A percentile compares a stretch with the other conserved stretches of the same genome.
Evolutionary conservation across 192 early-diverging fungal genomes (phyloP).

Genomic region (Helicostylum pulchrum): DNA sequence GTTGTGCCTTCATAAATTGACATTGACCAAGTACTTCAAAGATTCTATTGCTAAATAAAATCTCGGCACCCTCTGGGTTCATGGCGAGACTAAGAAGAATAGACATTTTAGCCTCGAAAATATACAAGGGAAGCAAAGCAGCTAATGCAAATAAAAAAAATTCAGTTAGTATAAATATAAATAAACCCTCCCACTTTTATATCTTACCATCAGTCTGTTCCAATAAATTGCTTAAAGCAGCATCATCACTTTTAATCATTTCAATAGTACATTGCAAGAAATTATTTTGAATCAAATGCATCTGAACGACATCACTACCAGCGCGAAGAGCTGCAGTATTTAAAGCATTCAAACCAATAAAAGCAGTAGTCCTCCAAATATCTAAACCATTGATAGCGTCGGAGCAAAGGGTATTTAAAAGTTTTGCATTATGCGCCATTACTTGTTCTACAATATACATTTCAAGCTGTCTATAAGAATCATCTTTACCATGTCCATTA

Average conservation of each 20-base stretch:
- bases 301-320: not conserved
- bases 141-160: not conserved
- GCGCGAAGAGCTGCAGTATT: not conserved
- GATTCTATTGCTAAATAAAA: not conserved
- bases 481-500: constrained; percentile 8
- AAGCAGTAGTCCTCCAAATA: constrained; percentile 85
- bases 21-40: constrained; percentile 15
- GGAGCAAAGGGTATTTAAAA: constrained; percentile 64
- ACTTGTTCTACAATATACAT: constrained; percentile 48
- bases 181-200: too few species aligned
- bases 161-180: not conserved
- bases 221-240: not conserved
- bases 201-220: constrained; percentile 8
- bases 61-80: not conserved
- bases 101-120: constrained; percentile 14
- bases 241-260: constrained; percentile 2
- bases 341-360: constrained; percentile 73
- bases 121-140: constrained; percentile 10
- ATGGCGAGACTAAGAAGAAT: constrained; percentile 9
- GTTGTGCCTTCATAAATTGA: constrained; percentile 12
- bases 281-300: constrained; percentile 4
- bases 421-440: constrained; percentile 50
- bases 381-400: constrained; percentile 81
- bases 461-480: constrained; percentile 27
- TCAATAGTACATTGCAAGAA: constrained; percentile 7